A percentile compares a stretch with the other conserved stretches of the same genome.
Evolutionary conservation across 2,329 filamentous ascomycete genomes (phyloP).

Genomic region (Xylariaceae sp.): DNA sequence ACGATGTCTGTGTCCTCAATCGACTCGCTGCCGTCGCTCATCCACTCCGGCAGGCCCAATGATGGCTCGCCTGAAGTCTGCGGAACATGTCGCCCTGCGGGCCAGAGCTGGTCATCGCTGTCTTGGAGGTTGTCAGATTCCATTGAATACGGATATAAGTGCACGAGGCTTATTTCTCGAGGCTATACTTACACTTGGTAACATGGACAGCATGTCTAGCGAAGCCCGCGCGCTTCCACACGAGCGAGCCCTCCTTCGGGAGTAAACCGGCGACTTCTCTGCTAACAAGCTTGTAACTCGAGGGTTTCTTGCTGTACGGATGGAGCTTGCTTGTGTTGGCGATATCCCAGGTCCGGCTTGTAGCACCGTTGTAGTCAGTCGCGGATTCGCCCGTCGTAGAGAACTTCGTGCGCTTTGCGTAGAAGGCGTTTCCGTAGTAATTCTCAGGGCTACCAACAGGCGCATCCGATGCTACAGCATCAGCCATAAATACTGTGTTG

Average conservation of each 20-base stretch:
- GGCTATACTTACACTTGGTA: slow-evolving; percentile 68
- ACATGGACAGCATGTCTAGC: slow-evolving; percentile 84
- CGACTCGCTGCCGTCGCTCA: slow-evolving; percentile 62
- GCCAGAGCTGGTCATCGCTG: slow-evolving; percentile 75
- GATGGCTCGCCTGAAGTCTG: slow-evolving; percentile 81
- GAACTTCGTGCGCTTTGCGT: slow-evolving; percentile 77
- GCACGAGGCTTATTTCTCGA: not conserved
- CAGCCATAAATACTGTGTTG: slow-evolving; percentile 82
- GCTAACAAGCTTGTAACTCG: slow-evolving; percentile 85
- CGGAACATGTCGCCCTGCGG: slow-evolving; percentile 81
- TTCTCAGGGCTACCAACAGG: slow-evolving; percentile 79
- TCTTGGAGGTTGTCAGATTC: slow-evolving; percentile 45
- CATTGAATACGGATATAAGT: not conserved
- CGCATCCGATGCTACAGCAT: slow-evolving; percentile 66
- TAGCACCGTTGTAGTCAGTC: slow-evolving; percentile 78
- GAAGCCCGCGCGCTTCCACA: slow-evolving; percentile 88
- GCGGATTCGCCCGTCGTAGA: slow-evolving; percentile 63
- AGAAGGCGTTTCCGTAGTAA: slow-evolving; percentile 86
- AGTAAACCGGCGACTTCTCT: slow-evolving; percentile 75
- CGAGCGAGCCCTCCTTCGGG: slow-evolving; percentile 74
- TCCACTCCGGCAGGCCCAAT: slow-evolving; percentile 70
- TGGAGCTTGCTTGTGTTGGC: slow-evolving; percentile 80
- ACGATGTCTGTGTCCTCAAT: slow-evolving; percentile 84
- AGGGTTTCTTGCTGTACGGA: slow-evolving; percentile 78
- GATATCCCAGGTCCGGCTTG: slow-evolving; percentile 86